Base-by-base conservation (phyloP, 371 early-diverging fungal genomes). In the Lichtheimia hyalospora region DNA sequence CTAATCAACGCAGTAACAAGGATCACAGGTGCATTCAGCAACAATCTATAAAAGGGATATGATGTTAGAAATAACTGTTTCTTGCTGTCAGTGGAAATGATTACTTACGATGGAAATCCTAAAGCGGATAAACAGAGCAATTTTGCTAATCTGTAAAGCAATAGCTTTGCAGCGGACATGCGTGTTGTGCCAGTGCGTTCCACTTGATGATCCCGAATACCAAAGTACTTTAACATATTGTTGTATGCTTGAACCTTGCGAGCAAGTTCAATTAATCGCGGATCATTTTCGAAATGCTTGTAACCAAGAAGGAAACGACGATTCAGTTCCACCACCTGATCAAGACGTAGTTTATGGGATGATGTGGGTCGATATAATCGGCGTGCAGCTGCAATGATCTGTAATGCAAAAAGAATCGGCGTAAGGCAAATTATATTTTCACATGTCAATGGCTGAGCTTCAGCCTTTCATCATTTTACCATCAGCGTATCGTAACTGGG, bases 181-280 rank as follows among this genome's bases (percentile, higher is more conserved):
- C 79, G 69, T 18, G 79, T 75, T 8, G 87, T 69, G 3, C 77
- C 68, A 41, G 89, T 89, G 25, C 83, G 82, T 46, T 84, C 77
- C 3, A 94, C 94, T 74, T 95, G 92, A 71, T 94, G 92, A 68
- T 95, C 96, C 6, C 84, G 83, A 46, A 95, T 71, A 2, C 94
- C 93, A 69, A 90, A 92, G 66, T 89, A 87, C 34, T 80, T 81
- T 23, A 95, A 70, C 51, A 86, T 77, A 57, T 83, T 76, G 61
- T 92, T 92, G 75, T 95, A 95, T 18, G 85, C 85, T 16, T 75
- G 66, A n/a, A 95, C 84, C 40, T 84, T 79, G 14, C 74, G 68
- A 18, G 71, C 71, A 13, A 90, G 62, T 53, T 85, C 83, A 16
- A 67, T 58, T 25, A 92, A 81, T 28, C 74, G 74, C 3, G 90